Evolutionary conservation across 495 filamentous ascomycete genomes (phyloP).

Genomic region (Hyaloscypha bicolor): DNA sequence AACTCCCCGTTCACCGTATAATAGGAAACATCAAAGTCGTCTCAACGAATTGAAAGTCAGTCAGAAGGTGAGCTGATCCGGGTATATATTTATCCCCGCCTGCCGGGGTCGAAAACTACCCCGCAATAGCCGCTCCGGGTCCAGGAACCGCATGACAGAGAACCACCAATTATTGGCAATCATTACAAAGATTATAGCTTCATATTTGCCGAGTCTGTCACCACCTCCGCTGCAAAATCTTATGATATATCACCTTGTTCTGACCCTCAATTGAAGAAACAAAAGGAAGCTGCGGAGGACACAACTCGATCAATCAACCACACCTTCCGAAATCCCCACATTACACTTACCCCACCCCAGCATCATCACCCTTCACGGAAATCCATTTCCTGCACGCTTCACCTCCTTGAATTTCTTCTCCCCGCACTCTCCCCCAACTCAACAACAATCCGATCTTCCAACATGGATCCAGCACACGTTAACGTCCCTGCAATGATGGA

Average conservation of each 20-base stretch:
- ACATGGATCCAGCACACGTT: conserved; percentile 5
- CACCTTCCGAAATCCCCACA: not conserved
- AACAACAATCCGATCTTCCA: not conserved
- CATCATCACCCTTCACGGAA: not conserved
- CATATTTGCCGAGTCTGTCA: not conserved
- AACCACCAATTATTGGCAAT: not conserved
- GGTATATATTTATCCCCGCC: not conserved
- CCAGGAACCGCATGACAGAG: not conserved
- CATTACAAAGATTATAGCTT: conserved; percentile 12
- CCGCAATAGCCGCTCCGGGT: not conserved
- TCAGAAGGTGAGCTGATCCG: not conserved
- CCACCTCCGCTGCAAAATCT: not conserved
- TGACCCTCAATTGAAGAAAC: not conserved
- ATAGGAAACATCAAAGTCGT: not conserved
- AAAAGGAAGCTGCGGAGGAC: not conserved
- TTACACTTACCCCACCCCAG: not conserved
- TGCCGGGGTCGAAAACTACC: not conserved
- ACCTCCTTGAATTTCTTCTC: too few species aligned
- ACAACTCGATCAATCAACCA: not conserved
- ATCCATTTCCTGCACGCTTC: not conserved
- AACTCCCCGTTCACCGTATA: too few species aligned
- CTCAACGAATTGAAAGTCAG: not conserved
- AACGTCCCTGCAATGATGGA: conserved; percentile 65
- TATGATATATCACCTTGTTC: not conserved
- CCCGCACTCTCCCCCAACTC: not conserved